Evolutionary conservation across 2,329 filamentous ascomycete genomes (phyloP), one percentile per base, ranked within the genome.

Genomic region (Orbilia ellipsospora): DNA sequence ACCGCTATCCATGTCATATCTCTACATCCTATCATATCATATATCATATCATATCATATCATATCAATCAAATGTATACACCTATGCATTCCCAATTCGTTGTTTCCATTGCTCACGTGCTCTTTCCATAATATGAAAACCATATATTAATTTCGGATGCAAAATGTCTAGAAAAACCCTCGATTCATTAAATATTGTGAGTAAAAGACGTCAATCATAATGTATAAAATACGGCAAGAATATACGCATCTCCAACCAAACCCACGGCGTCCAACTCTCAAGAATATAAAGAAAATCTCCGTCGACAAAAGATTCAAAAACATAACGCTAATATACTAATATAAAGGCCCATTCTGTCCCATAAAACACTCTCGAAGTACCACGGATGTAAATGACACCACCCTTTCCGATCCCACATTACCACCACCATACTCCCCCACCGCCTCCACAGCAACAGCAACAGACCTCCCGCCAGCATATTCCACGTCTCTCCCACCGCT

Each of bases 141-240:
- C 23, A 2, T 4, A 23, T 23, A 4, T 23, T 23, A 23, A 23
- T 23, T 23, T 23, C 4, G 4, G 23, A 23, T 23, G 4, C 4
- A 23, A 23, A 36, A 36, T 36, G 1, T 26, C 61, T 59, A 79
- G 78, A 69, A 52, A 62, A 79, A 79, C 52, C 76, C 73, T 7
- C 75, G 78, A 36, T 78, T 79, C 62, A 73, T 72, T 54, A 75
- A 54, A 50, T 78, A 79, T 40, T 79, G 78, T 61, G 48, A 57
- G 70, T 74, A 26, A 40, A 23, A 66, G 40, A 64, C 40, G 57
- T 72, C 67, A 65, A 72, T 72, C 66, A 15, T 55, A 51, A 62
- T 55, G 13, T 5, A 13, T 20, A 48, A 2, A 48, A n/a, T 6
- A 15, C 23, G 23, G 4, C 44, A 18, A 48, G 13, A 48, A 48